These are phyloP conservation scores for Diacronema lutheri DNA, from an alignment of 78 protist species.

Conservation along the genomic window DNA sequence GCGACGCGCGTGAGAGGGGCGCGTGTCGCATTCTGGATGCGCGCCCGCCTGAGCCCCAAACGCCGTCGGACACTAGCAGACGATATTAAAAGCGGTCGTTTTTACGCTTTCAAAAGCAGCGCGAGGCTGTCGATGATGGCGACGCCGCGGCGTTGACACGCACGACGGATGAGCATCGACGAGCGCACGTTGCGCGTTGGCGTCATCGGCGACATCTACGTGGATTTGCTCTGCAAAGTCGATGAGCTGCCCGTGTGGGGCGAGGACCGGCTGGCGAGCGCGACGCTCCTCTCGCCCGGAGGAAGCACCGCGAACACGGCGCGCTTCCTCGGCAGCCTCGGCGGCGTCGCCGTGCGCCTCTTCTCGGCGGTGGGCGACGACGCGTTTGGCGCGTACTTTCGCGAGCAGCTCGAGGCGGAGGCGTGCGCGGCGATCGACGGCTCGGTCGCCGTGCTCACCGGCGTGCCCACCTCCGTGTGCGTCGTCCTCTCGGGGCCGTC, in stretches of 20 bases:
- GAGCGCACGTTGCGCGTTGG: too few relatives aligned
- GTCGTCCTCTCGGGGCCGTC: neutral
- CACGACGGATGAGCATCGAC: too few relatives aligned
- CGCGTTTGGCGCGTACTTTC: neutral
- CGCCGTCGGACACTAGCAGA: too few relatives aligned
- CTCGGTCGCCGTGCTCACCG: neutral
- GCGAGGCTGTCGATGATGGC: too few relatives aligned
- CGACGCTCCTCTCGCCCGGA: neutral
- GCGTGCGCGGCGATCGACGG: neutral
- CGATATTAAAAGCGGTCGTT: too few relatives aligned
- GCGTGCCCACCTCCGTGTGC: neutral
- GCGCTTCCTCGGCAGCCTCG: neutral
- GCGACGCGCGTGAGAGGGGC: too few relatives aligned
- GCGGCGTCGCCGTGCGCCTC: neutral
- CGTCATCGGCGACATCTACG: neutral
- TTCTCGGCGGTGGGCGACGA: constrained; percentile 6
- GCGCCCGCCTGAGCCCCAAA: too few relatives aligned
- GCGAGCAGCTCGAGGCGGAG: neutral
- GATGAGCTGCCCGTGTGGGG: neutral
- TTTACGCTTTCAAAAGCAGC: too few relatives aligned
- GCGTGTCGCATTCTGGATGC: too few relatives aligned
- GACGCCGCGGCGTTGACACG: too few relatives aligned
- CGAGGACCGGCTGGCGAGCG: neutral
- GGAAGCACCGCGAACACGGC: constrained; percentile 25
- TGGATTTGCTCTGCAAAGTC: neutral